A percentile compares a stretch with the other conserved stretches of the same genome.
Conservation (phyloP, 495 filamentous ascomycete species). For the Xylaria acuta region DNA sequence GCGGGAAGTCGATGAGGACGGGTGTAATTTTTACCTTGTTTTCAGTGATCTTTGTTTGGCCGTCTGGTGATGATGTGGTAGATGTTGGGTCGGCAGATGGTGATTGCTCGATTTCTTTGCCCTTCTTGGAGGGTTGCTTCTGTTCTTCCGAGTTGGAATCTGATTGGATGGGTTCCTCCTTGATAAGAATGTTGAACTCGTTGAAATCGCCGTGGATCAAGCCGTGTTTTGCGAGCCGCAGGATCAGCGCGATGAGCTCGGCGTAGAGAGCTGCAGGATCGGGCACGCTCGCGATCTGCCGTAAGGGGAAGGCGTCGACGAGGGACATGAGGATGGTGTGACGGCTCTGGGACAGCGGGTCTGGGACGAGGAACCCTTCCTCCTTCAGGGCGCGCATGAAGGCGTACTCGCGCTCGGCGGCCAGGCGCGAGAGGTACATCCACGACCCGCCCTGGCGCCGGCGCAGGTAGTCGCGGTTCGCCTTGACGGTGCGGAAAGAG, state of each 20-base stretch:
- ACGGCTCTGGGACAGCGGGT: constrained; percentile 82
- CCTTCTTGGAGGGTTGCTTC: constrained; percentile 26
- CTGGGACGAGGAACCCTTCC: constrained; percentile 87
- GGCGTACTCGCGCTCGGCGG: constrained; percentile 88
- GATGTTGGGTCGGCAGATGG: neutral
- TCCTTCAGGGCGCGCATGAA: constrained; percentile 87
- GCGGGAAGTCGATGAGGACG: constrained; percentile 95
- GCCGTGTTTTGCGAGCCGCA: constrained; percentile 83
- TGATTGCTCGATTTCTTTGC: constrained; percentile 35
- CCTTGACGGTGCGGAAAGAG: constrained; percentile 94
- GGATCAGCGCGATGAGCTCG: constrained; percentile 84
- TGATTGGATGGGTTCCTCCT: constrained; percentile 59
- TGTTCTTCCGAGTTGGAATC: constrained; percentile 37
- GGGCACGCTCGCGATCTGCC: constrained; percentile 80
- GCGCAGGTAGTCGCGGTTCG: constrained; percentile 93
- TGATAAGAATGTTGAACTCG: constrained; percentile 97
- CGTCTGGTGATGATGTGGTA: constrained; percentile 24
- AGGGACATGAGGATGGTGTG: constrained; percentile 96
- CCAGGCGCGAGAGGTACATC: constrained; percentile 96
- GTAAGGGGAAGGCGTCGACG: constrained; percentile 85
- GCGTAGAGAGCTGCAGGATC: constrained; percentile 83
- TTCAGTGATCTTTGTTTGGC: constrained; percentile 22
- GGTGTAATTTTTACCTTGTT: constrained; percentile 60
- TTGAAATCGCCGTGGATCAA: constrained; percentile 99
- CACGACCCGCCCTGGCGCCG: constrained; percentile 77